Evolutionary conservation across 768 basidiomycete genomes (phyloP).

Genomic region (Phlebiopsis gigantea): DNA sequence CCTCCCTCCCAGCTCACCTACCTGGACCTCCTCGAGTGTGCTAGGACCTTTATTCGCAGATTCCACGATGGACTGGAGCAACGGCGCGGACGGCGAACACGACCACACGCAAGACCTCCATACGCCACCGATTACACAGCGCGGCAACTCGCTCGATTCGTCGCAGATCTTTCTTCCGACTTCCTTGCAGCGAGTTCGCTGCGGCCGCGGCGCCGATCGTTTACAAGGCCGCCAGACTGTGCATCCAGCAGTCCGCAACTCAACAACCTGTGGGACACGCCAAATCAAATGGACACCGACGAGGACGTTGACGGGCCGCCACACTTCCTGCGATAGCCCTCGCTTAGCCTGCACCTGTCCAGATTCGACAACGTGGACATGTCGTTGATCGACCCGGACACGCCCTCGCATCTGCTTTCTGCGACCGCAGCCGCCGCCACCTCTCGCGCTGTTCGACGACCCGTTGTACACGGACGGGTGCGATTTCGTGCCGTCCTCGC

Average conservation of each 20-base stretch:
- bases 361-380: not conserved
- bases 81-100: not conserved
- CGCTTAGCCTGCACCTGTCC: not conserved
- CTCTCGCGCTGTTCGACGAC: not conserved
- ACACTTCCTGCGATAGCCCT: conserved; percentile 1
- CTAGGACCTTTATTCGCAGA: conserved; percentile 2
- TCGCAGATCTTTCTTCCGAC: not conserved
- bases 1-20: conserved; percentile 4
- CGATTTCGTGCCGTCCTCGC: conserved; percentile 12
- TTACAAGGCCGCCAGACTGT: not conserved
- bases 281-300: conserved; percentile 5
- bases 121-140: not conserved
- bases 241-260: not conserved
- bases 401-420: not conserved
- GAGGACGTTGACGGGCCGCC: not conserved
- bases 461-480: not conserved
- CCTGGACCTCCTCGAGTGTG: not conserved
- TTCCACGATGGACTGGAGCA: conserved; percentile 5
- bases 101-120: not conserved
- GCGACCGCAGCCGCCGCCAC: not conserved
- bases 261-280: conserved; percentile 1
- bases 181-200: not conserved
- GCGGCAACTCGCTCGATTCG: conserved; percentile 8
- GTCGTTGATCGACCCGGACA: not conserved
- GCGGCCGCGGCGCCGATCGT: not conserved